Conservation (phyloP, 2,329 filamentous ascomycete genomes). For the Penicillium crustosum region DNA sequence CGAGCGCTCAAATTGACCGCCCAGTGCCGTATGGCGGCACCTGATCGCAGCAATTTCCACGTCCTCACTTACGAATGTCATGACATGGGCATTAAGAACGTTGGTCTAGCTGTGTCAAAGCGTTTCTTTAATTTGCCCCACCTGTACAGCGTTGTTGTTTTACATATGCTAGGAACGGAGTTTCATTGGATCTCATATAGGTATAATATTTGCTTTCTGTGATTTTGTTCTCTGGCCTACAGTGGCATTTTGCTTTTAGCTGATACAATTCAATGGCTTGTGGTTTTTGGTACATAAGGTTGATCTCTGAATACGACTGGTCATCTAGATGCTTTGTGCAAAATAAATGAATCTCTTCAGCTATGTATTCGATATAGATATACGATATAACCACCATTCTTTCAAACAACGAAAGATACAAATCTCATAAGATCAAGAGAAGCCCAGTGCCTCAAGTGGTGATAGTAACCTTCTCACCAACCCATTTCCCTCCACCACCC, state of each 20-base stretch:
- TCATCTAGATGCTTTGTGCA: neutral
- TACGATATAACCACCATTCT: neutral
- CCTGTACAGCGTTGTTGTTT: conserved; percentile 15
- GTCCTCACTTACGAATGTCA: conserved; percentile 17
- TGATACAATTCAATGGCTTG: neutral
- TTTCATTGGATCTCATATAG: neutral
- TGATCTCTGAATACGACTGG: neutral
- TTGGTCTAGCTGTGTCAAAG: neutral
- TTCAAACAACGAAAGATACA: neutral
- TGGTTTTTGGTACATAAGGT: neutral
- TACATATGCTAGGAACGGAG: conserved; percentile 10
- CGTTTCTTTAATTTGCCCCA: neutral
- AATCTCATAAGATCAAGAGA: too few relatives aligned
- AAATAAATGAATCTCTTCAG: neutral
- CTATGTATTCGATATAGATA: neutral
- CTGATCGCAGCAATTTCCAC: conserved; percentile 10
- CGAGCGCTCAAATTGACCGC: conserved; percentile 33
- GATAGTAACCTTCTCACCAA: conserved; percentile 23
- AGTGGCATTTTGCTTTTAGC: neutral
- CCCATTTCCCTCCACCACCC: conserved; percentile 20
- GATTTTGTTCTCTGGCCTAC: neutral
- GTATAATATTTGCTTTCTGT: neutral
- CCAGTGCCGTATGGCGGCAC: conserved; percentile 17
- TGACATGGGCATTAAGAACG: conserved; percentile 5
- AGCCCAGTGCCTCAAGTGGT: neutral